Evolutionary conservation across 75 land plant species (phyloP), one percentile per base, ranked within the genome.

Genomic region (Picea sitchensis): DNA sequence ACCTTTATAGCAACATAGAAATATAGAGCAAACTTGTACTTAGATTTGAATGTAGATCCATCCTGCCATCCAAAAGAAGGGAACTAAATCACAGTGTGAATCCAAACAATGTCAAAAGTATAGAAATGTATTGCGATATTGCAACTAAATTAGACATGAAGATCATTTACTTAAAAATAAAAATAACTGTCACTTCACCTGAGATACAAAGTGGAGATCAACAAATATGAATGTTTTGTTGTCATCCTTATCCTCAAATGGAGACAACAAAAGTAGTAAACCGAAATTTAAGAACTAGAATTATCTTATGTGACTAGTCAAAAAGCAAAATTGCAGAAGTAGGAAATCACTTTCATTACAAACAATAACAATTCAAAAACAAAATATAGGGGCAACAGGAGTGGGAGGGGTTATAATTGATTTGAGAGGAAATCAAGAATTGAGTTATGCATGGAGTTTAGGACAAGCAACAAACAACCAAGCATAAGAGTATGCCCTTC

Each of bases 1-100:
- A 90, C 99, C 92, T 96, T 96, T 9, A 95, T 94, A 11, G 96
- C 98, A 44, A 87, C 84, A 86, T 96, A 96, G 84, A 96, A 94
- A 75, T 96, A 96, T 44, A 98, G 98, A 54, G 88, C 80, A 80
- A 96, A 96, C 81, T 84, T 96, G 77, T 86, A 81, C 73, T 91
- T 93, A 23, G 88, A 77, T 77, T 96, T 96, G 84, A 96, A 96
- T 59, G 91, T 80, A 13, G 98, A 91, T 12, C 98, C 98, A 87
- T 96, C 98, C 98, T 96, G 84, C 69, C 79, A 71, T 20, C 14
- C 36, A 36, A 79, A 57, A 15, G 36, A 36, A 6, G 8, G 73
- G 15, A 61, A 23, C 5, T 54, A 68, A 17, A 68, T 65, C 14
- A 65, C 31, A 15, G 36, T 30, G 15, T 21, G 13, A 30, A 15